Conservation (phyloP, 169 alveolate genomes). For the Babesia bovis region DNA sequence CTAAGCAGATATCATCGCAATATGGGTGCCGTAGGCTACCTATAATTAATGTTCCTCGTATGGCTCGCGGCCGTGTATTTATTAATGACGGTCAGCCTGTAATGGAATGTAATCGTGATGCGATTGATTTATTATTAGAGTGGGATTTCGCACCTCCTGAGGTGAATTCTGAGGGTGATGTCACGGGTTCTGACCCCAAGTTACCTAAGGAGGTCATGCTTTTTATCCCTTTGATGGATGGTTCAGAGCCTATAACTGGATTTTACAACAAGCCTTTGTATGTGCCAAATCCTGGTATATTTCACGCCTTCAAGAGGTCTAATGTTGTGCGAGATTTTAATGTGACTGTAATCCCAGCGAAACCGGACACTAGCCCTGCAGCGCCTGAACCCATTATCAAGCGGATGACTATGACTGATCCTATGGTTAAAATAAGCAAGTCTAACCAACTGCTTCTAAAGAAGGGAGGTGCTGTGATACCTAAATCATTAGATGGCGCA, state of each 20-base stretch:
- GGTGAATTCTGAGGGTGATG: constrained; percentile 74
- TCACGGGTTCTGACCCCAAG: constrained; percentile 47
- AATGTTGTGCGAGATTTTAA: constrained; percentile 12
- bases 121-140: constrained; percentile 62
- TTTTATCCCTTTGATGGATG: constrained; percentile 46
- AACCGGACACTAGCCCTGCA: not conserved
- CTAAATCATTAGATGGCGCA: not conserved
- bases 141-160: constrained; percentile 74
- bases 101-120: constrained; percentile 75
- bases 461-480: not conserved
- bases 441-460: not conserved
- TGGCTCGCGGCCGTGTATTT: constrained; percentile 70
- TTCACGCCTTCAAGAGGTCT: constrained; percentile 50
- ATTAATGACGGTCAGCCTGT: constrained; percentile 74
- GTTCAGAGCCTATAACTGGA: constrained; percentile 61
- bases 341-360: not conserved
- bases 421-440: not conserved
- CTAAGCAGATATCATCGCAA: constrained; percentile 66
- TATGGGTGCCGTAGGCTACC: constrained; percentile 66
- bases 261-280: constrained; percentile 71
- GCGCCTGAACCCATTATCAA: not conserved
- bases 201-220: constrained; percentile 20
- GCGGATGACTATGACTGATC: not conserved
- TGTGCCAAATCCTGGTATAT: constrained; percentile 78
- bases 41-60: constrained; percentile 71